Evolutionary conservation across 2,329 filamentous ascomycete species (phyloP), one percentile per base, ranked within the genome.

Genomic region (Pseudogymnoascus sp.): DNA sequence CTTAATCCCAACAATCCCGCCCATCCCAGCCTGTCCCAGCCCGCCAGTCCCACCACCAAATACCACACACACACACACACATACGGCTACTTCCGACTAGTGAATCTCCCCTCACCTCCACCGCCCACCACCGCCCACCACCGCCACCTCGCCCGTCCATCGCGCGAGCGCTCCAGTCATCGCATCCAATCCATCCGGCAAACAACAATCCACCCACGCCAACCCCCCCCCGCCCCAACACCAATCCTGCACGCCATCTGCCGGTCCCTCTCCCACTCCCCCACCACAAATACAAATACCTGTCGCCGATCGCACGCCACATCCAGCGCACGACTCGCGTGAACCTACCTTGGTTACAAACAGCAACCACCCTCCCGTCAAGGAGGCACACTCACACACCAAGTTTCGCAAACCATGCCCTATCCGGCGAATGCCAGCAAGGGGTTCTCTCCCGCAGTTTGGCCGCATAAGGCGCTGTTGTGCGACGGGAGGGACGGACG

Each of bases 241-340:
- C 47, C 47, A 53, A 53, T 31, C 47, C 47, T 53, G 25, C 47
- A 53, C 23, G n/a, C 47, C 47, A 53, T 53, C 47, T 53, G 25
- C 47, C 47, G 47, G n/a, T 53, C 47, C 25, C 47, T 53, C 47
- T 7, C 11, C 8, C 23, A n/a, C 47, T n/a, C 25, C 47, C 7
- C 47, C 47, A 53, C 47, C 3, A n/a, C 1, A 31, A 53, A 53
- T n/a, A 53, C 47, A 53, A 53, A 53, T 53, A 53, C 47, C 42
- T 31, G 14, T 18, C 47, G 47, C 25, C 25, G 47, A 53, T 53
- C 47, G n/a, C 47, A 31, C 47, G 23, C 47, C 47, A 11, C 47
- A 53, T 31, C 14, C n/a, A 31, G 25, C 47, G 14, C n/a, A 18
- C 47, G 44, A 53, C 47, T 53, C 47, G 47, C 47, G 3, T 31